Base-by-base conservation (phyloP, 805 yeast genomes). In the Blastobotrys terrestris region DNA sequence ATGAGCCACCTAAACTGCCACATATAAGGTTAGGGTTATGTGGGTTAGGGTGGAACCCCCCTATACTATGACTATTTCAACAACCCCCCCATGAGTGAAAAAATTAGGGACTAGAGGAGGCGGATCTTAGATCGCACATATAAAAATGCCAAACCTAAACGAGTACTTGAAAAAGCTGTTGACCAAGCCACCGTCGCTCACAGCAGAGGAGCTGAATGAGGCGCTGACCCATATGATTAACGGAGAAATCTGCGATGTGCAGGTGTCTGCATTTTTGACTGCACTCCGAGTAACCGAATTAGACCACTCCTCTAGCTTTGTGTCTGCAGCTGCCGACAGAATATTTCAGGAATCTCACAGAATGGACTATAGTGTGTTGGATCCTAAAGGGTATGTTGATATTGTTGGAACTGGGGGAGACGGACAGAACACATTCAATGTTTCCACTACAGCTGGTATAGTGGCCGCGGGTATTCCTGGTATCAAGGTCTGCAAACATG, bases 401-500 rank as follows among this genome's bases (percentile, higher is more conserved):
- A 87, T 94, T 31, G 99, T 94, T 3, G 99, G 99, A 1, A 94
- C 99, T 0, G 99, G 99, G 22, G 99, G 99, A 14, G 99, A 94
- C 66, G 97, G 97, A 1, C 96, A 94, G 65, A 85, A 94, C 66
- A 94, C 99, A 0, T 94, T 94, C 72, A 94, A 94, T 61, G 99
- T 94, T 1, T 85, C 95, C 14, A 94, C 99, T 0, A 87, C 97
- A 2, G 76, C 97, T 1, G 97, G 97, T 0, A 89, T 94, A 47
- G 90, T 94, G 1, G 94, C 90, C 0, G 88, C 98, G 0, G 99
- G 99, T 5, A 85, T 89, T 75, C 35, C 35, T 6, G 78, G 79
- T 3, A 51, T 92, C 43, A 78, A 79, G 19, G 84, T 94, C 15
- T 87, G 96, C 65, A 94, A 94, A 61, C 99, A 94, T 67, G 99